Evolutionary conservation across 192 early-diverging fungal genomes (phyloP), one percentile per base, ranked within the genome.

Genomic region (Phycomyces blakesleeanus): DNA sequence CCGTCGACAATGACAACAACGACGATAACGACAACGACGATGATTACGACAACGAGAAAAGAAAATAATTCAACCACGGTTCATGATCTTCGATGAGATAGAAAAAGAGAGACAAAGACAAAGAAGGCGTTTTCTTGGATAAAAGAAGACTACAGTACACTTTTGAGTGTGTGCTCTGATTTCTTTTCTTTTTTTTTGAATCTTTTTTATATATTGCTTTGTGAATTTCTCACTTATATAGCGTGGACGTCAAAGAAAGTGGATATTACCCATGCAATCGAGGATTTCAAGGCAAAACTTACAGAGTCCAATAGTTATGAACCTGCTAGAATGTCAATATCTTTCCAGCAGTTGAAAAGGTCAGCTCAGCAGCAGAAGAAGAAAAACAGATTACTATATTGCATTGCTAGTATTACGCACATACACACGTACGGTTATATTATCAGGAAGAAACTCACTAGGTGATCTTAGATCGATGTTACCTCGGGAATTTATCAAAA

Each of bases 151-250:
- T 18, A 6, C 40, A 47, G 44, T 47, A 47, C 44, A 47, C 44
- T 47, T n/a, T 47, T 47, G 44, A 47, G 44, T 47, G 44, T 47
- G 44, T 47, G 44, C 44, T 47, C 44, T 47, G 44, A 47, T 47
- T 14, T 47, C 11, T 47, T n/a, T 3, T 3, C 2, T 47, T 3
- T 18, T 47, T 47, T 47, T 47, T 47, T n/a, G 3, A 3, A 47
- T 18, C 11, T 3, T 47, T 47, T 6, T 47, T 14, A 18, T n/a
- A 6, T 18, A 47, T 18, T 47, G 11, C 11, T 6, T 47, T 11
- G 44, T n/a, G 12, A 11, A n/a, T n/a, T n/a, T n/a, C n/a, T n/a
- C n/a, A n/a, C n/a, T n/a, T n/a, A 2, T n/a, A 3, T n/a, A n/a
- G 12, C 44, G 11, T n/a, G 44, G 44, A n/a, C n/a, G n/a, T 11